Percentiles rank a stretch among this genome's conserved stretches.
Evolutionary conservation across 1,284 basidiomycete species (phyloP).

Genomic region (Hemileia vastatrix): DNA sequence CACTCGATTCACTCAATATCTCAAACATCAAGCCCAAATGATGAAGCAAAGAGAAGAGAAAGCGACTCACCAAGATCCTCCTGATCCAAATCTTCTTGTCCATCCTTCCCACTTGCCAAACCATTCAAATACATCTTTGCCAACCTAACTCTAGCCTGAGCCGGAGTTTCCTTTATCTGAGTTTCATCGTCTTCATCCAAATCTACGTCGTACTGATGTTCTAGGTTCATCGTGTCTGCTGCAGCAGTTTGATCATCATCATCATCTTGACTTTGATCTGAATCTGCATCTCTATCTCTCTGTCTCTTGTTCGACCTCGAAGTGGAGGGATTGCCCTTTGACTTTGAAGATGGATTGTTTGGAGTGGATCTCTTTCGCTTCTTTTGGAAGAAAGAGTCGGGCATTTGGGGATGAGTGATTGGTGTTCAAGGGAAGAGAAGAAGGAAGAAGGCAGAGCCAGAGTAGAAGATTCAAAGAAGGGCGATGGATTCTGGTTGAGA

Average conservation of each 20-base stretch:
- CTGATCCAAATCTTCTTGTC: conserved; percentile 39
- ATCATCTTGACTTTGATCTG: conserved; percentile 24
- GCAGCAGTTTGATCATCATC: conserved; percentile 21
- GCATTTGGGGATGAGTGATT: conserved; percentile 27
- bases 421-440: neutral
- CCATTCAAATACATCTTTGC: conserved; percentile 82
- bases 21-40: conserved; percentile 3
- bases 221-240: conserved; percentile 35
- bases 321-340: conserved; percentile 5
- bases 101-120: no score
- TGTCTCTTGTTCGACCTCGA: neutral
- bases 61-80: conserved; percentile 59
- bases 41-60: conserved; percentile 4
- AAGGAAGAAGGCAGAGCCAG: neutral
- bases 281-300: conserved; percentile 10
- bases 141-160: conserved; percentile 79
- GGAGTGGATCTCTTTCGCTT: conserved; percentile 36
- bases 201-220: no score
- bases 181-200: conserved; percentile 32
- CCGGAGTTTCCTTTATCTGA: conserved; percentile 60
- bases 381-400: conserved; percentile 44
- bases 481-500: neutral
- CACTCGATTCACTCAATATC: neutral
- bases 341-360: neutral
- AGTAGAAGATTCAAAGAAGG: neutral